These are phyloP conservation scores for Fusarium azukiicola DNA, from an alignment of 2,329 filamentous ascomycete genomes.

Conservation along the genomic window DNA sequence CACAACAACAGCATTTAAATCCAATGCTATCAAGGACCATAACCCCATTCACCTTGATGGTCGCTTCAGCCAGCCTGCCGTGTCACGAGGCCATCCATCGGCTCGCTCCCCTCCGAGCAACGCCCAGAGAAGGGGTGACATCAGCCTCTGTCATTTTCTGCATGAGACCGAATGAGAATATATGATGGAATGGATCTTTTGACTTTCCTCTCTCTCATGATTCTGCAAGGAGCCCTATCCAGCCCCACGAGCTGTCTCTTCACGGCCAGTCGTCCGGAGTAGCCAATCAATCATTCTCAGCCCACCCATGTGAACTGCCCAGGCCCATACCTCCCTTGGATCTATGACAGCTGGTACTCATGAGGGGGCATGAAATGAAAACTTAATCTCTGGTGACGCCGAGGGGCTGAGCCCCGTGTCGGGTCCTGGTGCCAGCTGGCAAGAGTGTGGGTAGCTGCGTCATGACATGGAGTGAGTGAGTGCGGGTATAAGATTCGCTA, in stretches of 20 bases:
- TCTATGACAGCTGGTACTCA: background rate
- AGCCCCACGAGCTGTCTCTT: background rate
- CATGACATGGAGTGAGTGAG: no score
- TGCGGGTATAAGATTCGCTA: no score
- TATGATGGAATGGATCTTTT: background rate
- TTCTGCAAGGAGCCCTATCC: background rate
- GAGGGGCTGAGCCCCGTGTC: background rate
- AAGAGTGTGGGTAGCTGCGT: no score
- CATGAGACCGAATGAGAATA: background rate
- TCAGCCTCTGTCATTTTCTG: background rate
- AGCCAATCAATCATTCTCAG: conserved; percentile 2
- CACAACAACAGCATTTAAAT: no score
- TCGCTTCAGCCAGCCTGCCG: no score
- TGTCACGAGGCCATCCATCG: no score
- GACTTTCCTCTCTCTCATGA: background rate
- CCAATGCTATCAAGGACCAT: no score
- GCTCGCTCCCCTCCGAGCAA: background rate
- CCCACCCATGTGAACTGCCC: background rate
- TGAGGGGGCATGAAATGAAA: background rate
- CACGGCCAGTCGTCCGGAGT: no score
- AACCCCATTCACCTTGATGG: no score
- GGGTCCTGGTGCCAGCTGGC: no score
- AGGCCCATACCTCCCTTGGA: background rate
- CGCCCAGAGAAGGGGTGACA: no score
- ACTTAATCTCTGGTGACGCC: background rate